Conservation (phyloP, 805 yeast genomes). For the Candida nanaspora region DNA sequence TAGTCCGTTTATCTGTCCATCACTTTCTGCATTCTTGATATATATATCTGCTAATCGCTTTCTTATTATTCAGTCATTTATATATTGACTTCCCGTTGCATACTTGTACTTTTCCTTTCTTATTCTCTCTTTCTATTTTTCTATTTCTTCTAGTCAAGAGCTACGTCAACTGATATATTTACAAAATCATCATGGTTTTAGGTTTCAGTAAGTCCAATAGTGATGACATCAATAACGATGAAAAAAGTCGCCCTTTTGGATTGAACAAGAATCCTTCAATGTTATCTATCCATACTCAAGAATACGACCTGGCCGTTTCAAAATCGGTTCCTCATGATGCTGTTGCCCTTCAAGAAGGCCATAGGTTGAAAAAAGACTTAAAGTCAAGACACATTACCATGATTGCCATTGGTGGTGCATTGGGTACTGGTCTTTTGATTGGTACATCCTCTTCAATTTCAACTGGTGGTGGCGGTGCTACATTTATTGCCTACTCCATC, state of each 20-base stretch:
- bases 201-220: neutral
- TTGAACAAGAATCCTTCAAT: slow-evolving; percentile 5
- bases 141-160: too few relatives aligned
- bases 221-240: neutral
- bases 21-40: too few relatives aligned
- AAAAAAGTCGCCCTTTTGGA: neutral
- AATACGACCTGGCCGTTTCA: slow-evolving; percentile 38
- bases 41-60: too few relatives aligned
- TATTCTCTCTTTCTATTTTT: neutral
- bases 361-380: slow-evolving; percentile 36
- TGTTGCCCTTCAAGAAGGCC: slow-evolving; percentile 28
- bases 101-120: too few relatives aligned
- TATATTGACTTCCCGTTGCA: too few relatives aligned
- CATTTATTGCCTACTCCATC: slow-evolving; percentile 55
- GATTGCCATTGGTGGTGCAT: slow-evolving; percentile 76
- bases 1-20: too few relatives aligned
- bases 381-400: slow-evolving; percentile 47
- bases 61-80: too few relatives aligned
- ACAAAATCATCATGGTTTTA: too few relatives aligned
- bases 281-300: slow-evolving; percentile 30
- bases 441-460: slow-evolving; percentile 68
- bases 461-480: slow-evolving; percentile 64
- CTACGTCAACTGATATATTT: too few relatives aligned
- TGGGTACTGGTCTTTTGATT: slow-evolving; percentile 74
- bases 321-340: slow-evolving; percentile 40